Percentiles rank a stretch among this genome's conserved stretches.
Conservation (phyloP, 371 early-diverging fungal species). For the Lichtheimia ornata region DNA sequence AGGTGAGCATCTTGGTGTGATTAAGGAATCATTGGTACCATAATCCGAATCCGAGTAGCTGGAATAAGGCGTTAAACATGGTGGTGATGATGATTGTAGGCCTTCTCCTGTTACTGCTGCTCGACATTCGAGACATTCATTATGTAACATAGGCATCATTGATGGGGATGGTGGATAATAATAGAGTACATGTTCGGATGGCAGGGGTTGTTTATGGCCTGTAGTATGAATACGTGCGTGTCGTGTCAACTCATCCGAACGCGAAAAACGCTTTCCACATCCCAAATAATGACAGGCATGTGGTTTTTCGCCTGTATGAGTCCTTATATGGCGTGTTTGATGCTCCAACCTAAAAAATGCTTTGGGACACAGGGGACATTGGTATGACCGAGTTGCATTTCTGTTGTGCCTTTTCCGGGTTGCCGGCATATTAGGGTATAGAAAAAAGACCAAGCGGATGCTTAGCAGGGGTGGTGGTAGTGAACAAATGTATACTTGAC, state of each 20-base stretch:
- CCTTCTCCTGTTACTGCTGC: constrained; percentile 7
- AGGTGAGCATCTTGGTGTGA: too few species aligned
- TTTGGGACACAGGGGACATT: constrained; percentile 56
- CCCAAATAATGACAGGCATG: constrained; percentile 67
- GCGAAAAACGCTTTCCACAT: constrained; percentile 79
- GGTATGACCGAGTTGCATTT: constrained; percentile 43
- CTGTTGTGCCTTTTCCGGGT: constrained; percentile 6
- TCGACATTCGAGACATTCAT: constrained; percentile 1
- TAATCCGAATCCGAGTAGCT: not conserved
- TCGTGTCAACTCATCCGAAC: constrained; percentile 80
- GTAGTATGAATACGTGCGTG: constrained; percentile 69
- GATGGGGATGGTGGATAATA: constrained; percentile 10
- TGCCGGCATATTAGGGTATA: not conserved
- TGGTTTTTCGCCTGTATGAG: constrained; percentile 87
- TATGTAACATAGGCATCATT: not conserved
- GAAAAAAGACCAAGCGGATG: not conserved
- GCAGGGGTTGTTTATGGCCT: constrained; percentile 4
- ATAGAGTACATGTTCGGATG: not conserved
- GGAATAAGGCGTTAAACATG: constrained; percentile 2
- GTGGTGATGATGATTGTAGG: not conserved
- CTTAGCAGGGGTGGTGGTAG: not conserved
- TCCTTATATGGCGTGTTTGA: constrained; percentile 77
- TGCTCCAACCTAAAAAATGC: constrained; percentile 66
- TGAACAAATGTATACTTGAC: not conserved
- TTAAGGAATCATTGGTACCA: too few species aligned